Conservation (phyloP, 352 stramenopile species). For the Globisporangium paddicum region DNA sequence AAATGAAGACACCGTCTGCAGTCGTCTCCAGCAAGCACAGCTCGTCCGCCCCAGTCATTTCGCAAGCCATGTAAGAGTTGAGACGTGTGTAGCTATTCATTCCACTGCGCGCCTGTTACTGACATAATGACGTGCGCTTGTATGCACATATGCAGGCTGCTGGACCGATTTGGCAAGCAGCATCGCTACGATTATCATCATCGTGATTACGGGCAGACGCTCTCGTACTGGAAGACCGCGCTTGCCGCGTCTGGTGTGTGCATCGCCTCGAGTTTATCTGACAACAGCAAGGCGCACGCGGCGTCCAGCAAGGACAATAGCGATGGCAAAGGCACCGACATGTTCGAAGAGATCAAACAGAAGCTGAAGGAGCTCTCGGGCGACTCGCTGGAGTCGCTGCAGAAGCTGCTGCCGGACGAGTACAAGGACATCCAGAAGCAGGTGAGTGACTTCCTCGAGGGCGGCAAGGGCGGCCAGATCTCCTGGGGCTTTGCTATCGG, state of each 20-base stretch:
- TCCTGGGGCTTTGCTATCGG: constrained; percentile 90
- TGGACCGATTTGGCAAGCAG: constrained; percentile 28
- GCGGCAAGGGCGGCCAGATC: constrained; percentile 71
- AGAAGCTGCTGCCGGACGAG: constrained; percentile 36
- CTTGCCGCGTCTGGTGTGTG: constrained; percentile 25
- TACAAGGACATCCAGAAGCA: constrained; percentile 42
- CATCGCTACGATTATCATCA: constrained; percentile 19
- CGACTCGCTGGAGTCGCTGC: constrained; percentile 29
- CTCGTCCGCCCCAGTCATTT: not conserved
- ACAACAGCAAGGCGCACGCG: constrained; percentile 18
- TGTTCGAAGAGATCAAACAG: constrained; percentile 55
- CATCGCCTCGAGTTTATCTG: constrained; percentile 14
- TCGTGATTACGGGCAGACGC: constrained; percentile 10
- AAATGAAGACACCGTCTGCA: not conserved
- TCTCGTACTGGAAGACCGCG: constrained; percentile 28
- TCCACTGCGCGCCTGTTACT: not conserved
- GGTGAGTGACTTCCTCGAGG: constrained; percentile 56
- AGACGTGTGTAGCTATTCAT: not conserved
- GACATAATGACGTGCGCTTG: not conserved
- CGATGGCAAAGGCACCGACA: constrained; percentile 23
- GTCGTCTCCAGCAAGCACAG: not conserved
- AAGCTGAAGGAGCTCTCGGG: constrained; percentile 42
- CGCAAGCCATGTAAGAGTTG: constrained; percentile 14
- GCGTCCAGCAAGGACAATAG: constrained; percentile 13
- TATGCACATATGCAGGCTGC: not conserved